Base-by-base conservation (phyloP, 129 eudicot species). In the Solidago caesia region DNA sequence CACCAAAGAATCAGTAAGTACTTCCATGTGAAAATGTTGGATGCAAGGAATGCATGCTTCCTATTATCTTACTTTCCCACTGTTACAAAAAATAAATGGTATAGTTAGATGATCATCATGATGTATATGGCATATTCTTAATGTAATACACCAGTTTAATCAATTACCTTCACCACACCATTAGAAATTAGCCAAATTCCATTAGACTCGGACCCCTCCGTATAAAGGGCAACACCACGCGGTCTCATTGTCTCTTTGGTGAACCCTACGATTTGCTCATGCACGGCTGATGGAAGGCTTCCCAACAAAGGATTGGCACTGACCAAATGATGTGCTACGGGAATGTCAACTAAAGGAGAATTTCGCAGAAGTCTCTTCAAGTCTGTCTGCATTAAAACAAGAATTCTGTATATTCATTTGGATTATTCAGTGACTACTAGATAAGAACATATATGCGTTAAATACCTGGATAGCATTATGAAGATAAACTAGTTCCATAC, bases 401-500 rank as follows among this genome's bases (percentile, higher is more conserved):
- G 33, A 67, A 64, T 16, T 27, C 67, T 33, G 39, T 33, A 33
- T 33, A 68, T 5, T 49, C 65, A 64, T 49, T 44, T 72, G 7
- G 16, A 48, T 5, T 5, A 43, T 13, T 26, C 67, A 9, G 71
- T 69, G 21, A 80, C 65, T 4, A 51, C 58, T 16, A 44, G 52
- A 63, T 29, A 64, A 58, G 67, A 48, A 33, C 29, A 44, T 21
- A 33, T n/a, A 21, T 57, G 55, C 27, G 52, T 21, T 1, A 3
- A 60, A 71, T 80, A 94, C 98, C 97, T 94, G 96, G 53, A 94
- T 96, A 67, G 88, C 92, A 80, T 94, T 97, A 73, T 88, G 98
- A 82, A 94, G 97, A 85, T 94, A 97, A 70, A 74, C 80, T 87
- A 88, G 83, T 81, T 94, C 98, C 70, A 86, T 93, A 68, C 83